Evolutionary conservation across 306 rosid genomes (phyloP).

Genomic region (Luffa aegyptiaca): DNA sequence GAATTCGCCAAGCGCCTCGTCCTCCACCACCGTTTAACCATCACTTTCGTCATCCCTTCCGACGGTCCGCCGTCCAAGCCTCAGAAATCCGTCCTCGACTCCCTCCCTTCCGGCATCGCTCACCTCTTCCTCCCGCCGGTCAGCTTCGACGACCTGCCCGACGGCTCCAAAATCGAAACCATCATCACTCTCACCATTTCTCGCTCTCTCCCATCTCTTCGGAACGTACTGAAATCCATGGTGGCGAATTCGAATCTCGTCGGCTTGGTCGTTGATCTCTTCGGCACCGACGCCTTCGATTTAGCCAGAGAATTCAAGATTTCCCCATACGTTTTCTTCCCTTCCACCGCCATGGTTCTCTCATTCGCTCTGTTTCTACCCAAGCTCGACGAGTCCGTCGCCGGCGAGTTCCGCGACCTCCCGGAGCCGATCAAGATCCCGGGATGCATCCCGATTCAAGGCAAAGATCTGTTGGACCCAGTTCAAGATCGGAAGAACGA

Average conservation of each 20-base stretch:
- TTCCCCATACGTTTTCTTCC: constrained; percentile 33
- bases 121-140: constrained; percentile 32
- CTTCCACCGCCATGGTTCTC: constrained; percentile 35
- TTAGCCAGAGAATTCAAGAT: constrained; percentile 27
- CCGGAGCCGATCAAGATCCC: constrained; percentile 40
- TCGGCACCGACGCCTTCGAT: constrained; percentile 56
- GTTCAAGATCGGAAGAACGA: constrained; percentile 49
- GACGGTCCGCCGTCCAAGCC: constrained; percentile 44
- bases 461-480: constrained; percentile 40
- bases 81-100: constrained; percentile 31
- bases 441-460: constrained; percentile 45
- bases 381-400: constrained; percentile 23
- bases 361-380: constrained; percentile 36
- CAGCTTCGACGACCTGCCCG: constrained; percentile 26
- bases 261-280: constrained; percentile 41
- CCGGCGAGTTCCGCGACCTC: constrained; percentile 35
- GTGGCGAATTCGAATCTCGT: neutral
- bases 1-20: constrained; percentile 55
- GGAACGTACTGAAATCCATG: neutral
- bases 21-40: constrained; percentile 18
- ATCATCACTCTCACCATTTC: constrained; percentile 28
- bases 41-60: constrained; percentile 46
- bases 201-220: constrained; percentile 23
- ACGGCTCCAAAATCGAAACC: constrained; percentile 22
- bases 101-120: constrained; percentile 21